Evolutionary conservation across 176 grass and related monocot genomes (phyloP).

Genomic region (Chrysopogon serrulatus): DNA sequence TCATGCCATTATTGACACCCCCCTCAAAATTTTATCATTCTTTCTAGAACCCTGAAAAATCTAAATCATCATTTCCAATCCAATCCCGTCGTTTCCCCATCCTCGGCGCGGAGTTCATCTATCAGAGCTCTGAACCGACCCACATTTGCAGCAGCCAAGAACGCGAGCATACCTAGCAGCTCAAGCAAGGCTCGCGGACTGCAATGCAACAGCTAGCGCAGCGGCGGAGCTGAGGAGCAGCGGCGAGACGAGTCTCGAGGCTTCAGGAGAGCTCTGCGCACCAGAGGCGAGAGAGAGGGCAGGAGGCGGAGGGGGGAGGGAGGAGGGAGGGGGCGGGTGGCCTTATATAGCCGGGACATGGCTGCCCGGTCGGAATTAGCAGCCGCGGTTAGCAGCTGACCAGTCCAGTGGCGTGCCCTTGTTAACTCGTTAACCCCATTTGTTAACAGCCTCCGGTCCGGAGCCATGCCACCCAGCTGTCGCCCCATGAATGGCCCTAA

Average conservation of each 20-base stretch:
- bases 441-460: constrained; percentile 35
- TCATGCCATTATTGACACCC: neutral
- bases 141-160: constrained; percentile 41
- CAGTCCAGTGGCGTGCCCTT: constrained; percentile 2
- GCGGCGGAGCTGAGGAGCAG: neutral
- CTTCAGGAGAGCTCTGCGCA: neutral
- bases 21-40: neutral
- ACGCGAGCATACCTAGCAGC: constrained; percentile 36
- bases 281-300: constrained; percentile 7
- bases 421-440: constrained; percentile 11
- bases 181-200: neutral
- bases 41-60: neutral
- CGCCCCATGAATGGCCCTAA: constrained; percentile 35
- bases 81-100: neutral
- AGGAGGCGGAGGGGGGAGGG: constrained; percentile 50
- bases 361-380: constrained; percentile 8
- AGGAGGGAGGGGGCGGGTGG: constrained; percentile 11
- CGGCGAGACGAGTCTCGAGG: neutral
- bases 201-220: constrained; percentile 30
- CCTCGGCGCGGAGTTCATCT: neutral
- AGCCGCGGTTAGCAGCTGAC: constrained; percentile 31
- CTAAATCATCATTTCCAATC: neutral
- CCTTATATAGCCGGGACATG: constrained; percentile 63
- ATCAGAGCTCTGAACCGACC: constrained; percentile 12
- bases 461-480: constrained; percentile 25